Evolutionary conservation across 1,284 basidiomycete species (phyloP).

Genomic region (Entoloma clypeatum): DNA sequence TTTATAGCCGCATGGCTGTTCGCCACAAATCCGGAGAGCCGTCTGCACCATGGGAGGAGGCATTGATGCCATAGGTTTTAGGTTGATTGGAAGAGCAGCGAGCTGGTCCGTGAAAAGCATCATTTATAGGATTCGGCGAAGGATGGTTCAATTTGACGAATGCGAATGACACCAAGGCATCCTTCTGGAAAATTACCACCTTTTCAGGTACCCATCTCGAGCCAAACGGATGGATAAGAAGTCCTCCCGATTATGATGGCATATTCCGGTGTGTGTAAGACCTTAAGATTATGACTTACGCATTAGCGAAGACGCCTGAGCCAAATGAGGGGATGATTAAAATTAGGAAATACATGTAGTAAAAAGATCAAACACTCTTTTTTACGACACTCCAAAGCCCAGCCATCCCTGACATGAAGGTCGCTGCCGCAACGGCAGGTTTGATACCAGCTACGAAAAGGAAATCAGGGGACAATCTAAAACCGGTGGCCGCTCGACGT

Average conservation of each 20-base stretch:
- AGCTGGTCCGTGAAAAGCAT: constrained; percentile 18
- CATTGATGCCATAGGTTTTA: constrained; percentile 17
- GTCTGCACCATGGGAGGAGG: constrained; percentile 7
- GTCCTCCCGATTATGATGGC: constrained; percentile 34
- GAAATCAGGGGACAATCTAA: constrained; percentile 36
- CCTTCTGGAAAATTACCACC: constrained; percentile 48
- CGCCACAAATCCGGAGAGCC: constrained; percentile 15
- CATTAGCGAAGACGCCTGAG: constrained; percentile 36
- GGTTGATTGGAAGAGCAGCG: constrained; percentile 15
- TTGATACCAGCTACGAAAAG: constrained; percentile 75
- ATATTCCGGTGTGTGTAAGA: constrained; percentile 32
- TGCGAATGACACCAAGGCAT: constrained; percentile 37
- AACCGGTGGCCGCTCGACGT: constrained; percentile 36
- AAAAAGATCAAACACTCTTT: constrained; percentile 59
- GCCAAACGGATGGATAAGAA: constrained; percentile 36
- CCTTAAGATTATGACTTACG: constrained; percentile 40
- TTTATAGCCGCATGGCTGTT: no score
- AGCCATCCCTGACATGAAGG: constrained; percentile 83
- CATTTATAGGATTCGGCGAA: constrained; percentile 41
- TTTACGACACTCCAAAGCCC: constrained; percentile 93
- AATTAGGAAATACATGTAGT: constrained; percentile 48
- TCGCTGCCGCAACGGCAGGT: constrained; percentile 85
- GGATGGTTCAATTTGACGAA: constrained; percentile 31
- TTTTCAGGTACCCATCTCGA: constrained; percentile 42
- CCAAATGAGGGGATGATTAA: constrained; percentile 46